Conservation (phyloP, 106 monocot genomes). For the Platanthera zijinensis region DNA sequence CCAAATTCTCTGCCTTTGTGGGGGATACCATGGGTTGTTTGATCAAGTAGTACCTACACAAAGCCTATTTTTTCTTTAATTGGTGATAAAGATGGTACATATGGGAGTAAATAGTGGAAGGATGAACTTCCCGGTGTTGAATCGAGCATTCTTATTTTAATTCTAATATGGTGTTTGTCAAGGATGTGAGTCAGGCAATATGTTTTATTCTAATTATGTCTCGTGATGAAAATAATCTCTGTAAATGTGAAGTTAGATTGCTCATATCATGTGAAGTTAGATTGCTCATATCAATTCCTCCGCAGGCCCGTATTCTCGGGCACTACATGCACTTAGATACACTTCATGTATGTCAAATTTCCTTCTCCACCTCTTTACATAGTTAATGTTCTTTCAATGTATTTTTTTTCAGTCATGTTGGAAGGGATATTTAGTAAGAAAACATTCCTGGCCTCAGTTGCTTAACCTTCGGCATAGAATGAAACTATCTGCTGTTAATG, state of each 20-base stretch:
- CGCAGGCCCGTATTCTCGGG: no score
- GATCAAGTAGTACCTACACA: no score
- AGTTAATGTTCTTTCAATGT: neutral
- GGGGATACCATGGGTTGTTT: no score
- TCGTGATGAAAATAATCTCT: neutral
- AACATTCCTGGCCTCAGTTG: conserved; percentile 16
- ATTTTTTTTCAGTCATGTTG: conserved; percentile 30
- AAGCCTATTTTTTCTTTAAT: neutral
- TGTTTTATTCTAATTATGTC: neutral
- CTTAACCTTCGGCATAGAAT: conserved; percentile 23
- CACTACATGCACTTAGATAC: neutral
- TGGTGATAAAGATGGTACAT: neutral
- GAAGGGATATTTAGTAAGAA: conserved; percentile 39
- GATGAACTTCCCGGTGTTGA: neutral
- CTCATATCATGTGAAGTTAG: neutral
- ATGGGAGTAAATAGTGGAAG: neutral
- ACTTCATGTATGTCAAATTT: neutral
- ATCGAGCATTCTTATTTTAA: neutral
- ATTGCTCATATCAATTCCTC: neutral
- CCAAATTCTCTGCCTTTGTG: no score
- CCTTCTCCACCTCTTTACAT: neutral
- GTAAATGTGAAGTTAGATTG: neutral
- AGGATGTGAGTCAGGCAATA: neutral
- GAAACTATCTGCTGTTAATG: conserved; percentile 21
- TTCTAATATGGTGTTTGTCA: neutral